Evolutionary conservation across 352 stramenopile genomes (phyloP).

Genomic region (Hyaloperonospora brassicae): DNA sequence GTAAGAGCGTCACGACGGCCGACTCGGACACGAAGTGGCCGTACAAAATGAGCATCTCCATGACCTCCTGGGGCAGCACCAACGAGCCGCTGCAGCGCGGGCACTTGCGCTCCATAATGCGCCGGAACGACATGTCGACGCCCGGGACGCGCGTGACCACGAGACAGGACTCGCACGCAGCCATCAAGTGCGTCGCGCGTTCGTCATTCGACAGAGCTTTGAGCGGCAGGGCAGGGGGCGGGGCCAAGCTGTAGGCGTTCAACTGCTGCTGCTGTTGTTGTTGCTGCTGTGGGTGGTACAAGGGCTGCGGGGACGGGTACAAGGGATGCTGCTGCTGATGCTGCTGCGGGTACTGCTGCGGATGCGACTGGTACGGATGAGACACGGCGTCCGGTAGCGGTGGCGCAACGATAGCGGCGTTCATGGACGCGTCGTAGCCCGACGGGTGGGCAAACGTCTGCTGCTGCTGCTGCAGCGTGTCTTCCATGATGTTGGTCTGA

Average conservation of each 20-base stretch:
- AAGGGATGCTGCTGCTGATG: conserved; percentile 11
- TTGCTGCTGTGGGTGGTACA: conserved; percentile 21
- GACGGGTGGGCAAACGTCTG: conserved; percentile 11
- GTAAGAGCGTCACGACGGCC: conserved; percentile 51
- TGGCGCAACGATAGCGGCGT: conserved; percentile 5
- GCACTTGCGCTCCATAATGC: conserved; percentile 75
- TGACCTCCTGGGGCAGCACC: conserved; percentile 65
- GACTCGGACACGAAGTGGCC: conserved; percentile 70
- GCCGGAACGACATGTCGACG: conserved; percentile 76
- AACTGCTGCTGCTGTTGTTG: conserved; percentile 18
- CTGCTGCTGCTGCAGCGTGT: conserved; percentile 8
- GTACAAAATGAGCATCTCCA: conserved; percentile 86
- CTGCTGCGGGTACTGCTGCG: conserved; percentile 17
- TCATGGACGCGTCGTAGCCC: conserved; percentile 16
- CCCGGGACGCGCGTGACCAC: conserved; percentile 55
- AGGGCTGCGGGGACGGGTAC: conserved; percentile 5
- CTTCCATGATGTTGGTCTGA: too few species aligned
- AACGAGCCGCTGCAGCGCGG: conserved; percentile 49
- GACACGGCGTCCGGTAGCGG: conserved; percentile 11
- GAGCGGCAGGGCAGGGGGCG: conserved; percentile 18
- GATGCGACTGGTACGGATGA: conserved; percentile 11
- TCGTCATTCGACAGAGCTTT: conserved; percentile 22
- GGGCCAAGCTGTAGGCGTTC: conserved; percentile 21
- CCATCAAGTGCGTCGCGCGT: conserved; percentile 53
- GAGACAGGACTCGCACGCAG: conserved; percentile 67